phyloP scores from a whole-genome alignment of 2,329 filamentous ascomycete genomes.

The Emergomyces pasteurianus region DNA sequence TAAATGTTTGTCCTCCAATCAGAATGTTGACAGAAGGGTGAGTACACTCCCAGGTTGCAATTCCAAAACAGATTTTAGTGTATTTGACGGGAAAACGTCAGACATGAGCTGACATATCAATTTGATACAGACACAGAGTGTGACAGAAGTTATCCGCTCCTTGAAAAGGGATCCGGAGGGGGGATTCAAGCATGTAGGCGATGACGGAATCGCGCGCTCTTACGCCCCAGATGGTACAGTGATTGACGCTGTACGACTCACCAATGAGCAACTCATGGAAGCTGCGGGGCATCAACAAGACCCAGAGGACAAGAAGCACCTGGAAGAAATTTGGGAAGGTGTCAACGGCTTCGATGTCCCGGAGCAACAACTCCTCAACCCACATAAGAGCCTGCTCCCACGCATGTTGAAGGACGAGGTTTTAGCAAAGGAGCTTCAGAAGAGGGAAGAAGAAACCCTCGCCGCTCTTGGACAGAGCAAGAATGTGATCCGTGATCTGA shows the following conservation, averaged over 20 bases:
- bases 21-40: background rate
- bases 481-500: background rate
- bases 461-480: background rate
- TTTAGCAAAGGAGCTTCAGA: background rate
- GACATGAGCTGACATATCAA: too few relatives aligned
- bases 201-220: background rate
- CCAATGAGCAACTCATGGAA: background rate
- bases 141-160: background rate
- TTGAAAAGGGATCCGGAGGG: background rate
- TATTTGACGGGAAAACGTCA: too few relatives aligned
- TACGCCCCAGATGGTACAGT: background rate
- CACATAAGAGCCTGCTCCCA: background rate
- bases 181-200: background rate
- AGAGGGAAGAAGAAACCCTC: background rate
- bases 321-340: background rate
- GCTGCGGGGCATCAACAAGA: background rate
- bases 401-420: background rate
- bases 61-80: background rate
- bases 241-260: background rate
- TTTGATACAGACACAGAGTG: background rate
- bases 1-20: background rate
- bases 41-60: background rate
- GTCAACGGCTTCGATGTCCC: background rate
- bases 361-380: background rate
- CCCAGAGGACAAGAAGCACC: background rate